Evolutionary conservation across 2,329 filamentous ascomycete species (phyloP).

Genomic region (Aspergillus tubingensis): DNA sequence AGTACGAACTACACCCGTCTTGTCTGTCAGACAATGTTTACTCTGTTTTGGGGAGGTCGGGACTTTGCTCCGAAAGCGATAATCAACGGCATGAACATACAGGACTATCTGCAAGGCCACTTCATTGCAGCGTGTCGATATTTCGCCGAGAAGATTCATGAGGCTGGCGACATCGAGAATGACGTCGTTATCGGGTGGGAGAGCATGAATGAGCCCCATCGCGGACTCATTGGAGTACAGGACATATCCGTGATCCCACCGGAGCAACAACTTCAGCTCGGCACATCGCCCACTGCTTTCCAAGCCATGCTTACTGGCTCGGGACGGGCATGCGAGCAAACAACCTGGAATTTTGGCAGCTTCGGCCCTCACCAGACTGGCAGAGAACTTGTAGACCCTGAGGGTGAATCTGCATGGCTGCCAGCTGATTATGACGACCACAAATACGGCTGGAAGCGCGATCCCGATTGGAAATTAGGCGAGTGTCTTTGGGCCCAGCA

Average conservation of each 20-base stretch:
- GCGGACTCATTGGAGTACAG: conserved; percentile 78
- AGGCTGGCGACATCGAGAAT: conserved; percentile 84
- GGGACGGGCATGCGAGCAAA: conserved; percentile 83
- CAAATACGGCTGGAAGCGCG: conserved; percentile 86
- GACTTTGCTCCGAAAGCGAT: conserved; percentile 96
- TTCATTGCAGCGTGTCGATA: conserved; percentile 79
- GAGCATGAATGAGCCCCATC: conserved; percentile 91
- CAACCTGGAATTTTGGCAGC: conserved; percentile 90
- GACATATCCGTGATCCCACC: conserved; percentile 80
- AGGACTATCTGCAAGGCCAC: conserved; percentile 89
- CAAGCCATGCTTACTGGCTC: conserved; percentile 91
- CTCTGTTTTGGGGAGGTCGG: conserved; percentile 84
- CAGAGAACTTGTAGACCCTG: conserved; percentile 77
- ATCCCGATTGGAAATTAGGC: conserved; percentile 87
- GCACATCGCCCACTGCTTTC: conserved; percentile 90
- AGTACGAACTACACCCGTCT: conserved; percentile 93
- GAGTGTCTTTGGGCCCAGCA: conserved; percentile 97
- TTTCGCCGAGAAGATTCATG: conserved; percentile 79
- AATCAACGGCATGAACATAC: conserved; percentile 92
- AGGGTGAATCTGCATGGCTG: conserved; percentile 83
- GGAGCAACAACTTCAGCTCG: conserved; percentile 89
- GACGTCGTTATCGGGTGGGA: conserved; percentile 94
- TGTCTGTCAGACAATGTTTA: conserved; percentile 87
- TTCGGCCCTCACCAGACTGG: conserved; percentile 92
- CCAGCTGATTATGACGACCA: conserved; percentile 80